A percentile compares a stretch with the other conserved stretches of the same genome.
phyloP scores from a whole-genome alignment of 352 stramenopile species.

The Blastocystis sp. region DNA sequence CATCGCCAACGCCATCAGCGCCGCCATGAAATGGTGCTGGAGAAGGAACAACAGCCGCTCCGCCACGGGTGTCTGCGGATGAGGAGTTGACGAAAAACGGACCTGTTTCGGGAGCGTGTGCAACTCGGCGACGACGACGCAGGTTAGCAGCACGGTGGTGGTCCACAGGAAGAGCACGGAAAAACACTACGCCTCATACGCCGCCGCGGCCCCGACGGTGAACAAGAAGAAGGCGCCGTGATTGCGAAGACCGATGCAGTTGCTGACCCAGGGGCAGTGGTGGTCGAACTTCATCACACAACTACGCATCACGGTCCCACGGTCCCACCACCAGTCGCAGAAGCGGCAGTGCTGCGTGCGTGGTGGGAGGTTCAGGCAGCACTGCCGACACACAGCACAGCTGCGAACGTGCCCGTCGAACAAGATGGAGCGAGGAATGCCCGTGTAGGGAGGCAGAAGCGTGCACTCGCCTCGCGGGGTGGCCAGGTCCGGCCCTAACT shows the following conservation, averaged over 20 bases:
- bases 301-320: neutral
- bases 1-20: conserved; percentile 1
- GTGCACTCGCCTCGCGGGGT: conserved; percentile 18
- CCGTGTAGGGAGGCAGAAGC: conserved; percentile 21
- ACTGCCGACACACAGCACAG: neutral
- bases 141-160: neutral
- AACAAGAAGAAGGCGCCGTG: conserved; percentile 88
- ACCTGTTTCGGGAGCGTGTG: neutral
- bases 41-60: neutral
- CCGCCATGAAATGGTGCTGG: neutral
- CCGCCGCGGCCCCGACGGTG: conserved; percentile 73
- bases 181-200: neutral
- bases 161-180: neutral
- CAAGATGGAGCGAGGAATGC: conserved; percentile 35
- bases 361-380: conserved; percentile 38
- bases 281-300: conserved; percentile 82
- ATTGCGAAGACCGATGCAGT: conserved; percentile 88
- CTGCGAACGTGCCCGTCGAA: conserved; percentile 49
- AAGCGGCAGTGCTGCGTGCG: conserved; percentile 60
- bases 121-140: neutral
- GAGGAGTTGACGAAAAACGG: neutral
- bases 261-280: conserved; percentile 82
- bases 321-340: conserved; percentile 16
- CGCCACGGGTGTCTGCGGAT: neutral
- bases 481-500: conserved; percentile 31